phyloP scores from a whole-genome alignment of 2,329 filamentous ascomycete genomes.

The Huntiella savannae region DNA sequence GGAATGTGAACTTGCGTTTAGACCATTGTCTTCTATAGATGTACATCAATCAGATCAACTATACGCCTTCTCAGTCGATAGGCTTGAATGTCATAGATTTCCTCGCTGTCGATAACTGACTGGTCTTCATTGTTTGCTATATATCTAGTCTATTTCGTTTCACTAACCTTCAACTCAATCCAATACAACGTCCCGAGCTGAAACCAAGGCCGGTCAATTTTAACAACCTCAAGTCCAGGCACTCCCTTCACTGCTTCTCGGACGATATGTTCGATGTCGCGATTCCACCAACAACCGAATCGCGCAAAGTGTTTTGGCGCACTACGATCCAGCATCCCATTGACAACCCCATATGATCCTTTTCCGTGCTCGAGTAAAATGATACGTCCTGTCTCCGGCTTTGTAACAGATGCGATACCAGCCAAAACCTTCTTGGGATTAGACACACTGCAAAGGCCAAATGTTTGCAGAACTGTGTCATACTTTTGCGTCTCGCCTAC shows the following conservation, averaged over 20 bases:
- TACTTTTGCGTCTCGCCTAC: slow-evolving; percentile 22
- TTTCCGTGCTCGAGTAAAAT: slow-evolving; percentile 44
- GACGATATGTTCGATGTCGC: slow-evolving; percentile 38
- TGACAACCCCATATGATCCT: slow-evolving; percentile 34
- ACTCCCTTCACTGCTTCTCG: slow-evolving; percentile 26
- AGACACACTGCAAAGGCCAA: slow-evolving; percentile 43
- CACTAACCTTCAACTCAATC: slow-evolving; percentile 32
- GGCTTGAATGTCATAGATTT: too few relatives aligned
- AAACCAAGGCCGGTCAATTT: slow-evolving; percentile 30
- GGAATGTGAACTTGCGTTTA: too few relatives aligned
- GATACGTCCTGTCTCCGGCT: slow-evolving; percentile 37
- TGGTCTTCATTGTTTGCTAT: too few relatives aligned
- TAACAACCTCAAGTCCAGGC: slow-evolving; percentile 37
- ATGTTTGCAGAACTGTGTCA: slow-evolving; percentile 45
- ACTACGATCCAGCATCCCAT: slow-evolving; percentile 34
- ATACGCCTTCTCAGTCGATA: too few relatives aligned
- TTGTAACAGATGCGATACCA: slow-evolving; percentile 32
- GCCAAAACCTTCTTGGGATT: slow-evolving; percentile 34
- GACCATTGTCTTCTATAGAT: too few relatives aligned
- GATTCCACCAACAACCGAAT: slow-evolving; percentile 52
- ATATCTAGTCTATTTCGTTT: neutral
- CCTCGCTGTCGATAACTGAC: too few relatives aligned
- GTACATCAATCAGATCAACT: too few relatives aligned
- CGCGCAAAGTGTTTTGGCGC: slow-evolving; percentile 36
- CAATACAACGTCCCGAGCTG: slow-evolving; percentile 40